phyloP scores from a whole-genome alignment of 441 rosid genomes.

The Adansonia gregorii region DNA sequence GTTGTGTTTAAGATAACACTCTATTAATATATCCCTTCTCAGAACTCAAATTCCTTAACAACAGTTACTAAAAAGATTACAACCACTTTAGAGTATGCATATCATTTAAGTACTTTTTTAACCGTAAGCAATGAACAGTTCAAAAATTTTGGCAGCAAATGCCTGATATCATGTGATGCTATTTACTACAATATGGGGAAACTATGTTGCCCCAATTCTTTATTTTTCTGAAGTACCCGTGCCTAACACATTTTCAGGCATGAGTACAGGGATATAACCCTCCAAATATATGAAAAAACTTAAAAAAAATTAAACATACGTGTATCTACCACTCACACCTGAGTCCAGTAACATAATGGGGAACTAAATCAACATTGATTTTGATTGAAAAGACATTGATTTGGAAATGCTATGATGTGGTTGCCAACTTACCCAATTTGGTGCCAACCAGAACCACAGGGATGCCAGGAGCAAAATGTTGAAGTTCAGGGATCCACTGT shows the following conservation, averaged over 20 bases:
- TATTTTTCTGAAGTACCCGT: too few relatives aligned
- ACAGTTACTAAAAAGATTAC: background rate
- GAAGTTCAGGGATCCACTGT: conserved; percentile 98
- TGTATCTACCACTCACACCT: too few relatives aligned
- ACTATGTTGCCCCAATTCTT: too few relatives aligned
- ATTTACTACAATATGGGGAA: background rate
- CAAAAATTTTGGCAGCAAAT: too few relatives aligned
- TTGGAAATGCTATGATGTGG: conserved; percentile 15
- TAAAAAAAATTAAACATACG: too few relatives aligned
- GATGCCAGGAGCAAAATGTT: conserved; percentile 87
- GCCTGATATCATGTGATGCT: conserved; percentile 5
- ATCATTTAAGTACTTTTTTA: conserved; percentile 6
- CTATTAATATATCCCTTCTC: background rate
- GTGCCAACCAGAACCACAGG: conserved; percentile 94
- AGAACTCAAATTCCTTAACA: background rate
- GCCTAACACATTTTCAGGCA: too few relatives aligned
- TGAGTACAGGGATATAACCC: too few relatives aligned
- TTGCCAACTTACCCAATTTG: conserved; percentile 69
- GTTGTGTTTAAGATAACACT: background rate
- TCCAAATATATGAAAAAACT: too few relatives aligned
- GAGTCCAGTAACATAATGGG: background rate
- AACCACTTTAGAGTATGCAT: background rate
- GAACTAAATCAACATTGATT: conserved; percentile 5
- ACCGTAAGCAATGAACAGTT: background rate
- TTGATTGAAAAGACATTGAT: background rate